Conservation (phyloP, 2,329 filamentous ascomycete genomes). For the Paecilomyces variotii region DNA sequence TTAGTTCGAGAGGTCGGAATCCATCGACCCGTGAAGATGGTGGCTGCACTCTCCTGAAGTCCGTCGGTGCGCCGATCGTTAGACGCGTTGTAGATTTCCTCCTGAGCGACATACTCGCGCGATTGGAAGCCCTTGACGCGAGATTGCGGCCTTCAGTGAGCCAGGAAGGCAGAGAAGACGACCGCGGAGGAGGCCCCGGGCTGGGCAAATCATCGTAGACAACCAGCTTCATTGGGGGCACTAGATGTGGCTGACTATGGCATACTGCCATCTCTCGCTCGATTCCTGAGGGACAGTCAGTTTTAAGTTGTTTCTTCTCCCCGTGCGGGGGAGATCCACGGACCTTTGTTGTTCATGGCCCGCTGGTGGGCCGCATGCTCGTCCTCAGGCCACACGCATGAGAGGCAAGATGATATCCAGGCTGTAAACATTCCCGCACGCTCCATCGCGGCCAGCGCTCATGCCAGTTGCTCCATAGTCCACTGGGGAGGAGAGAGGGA, state of each 20-base stretch:
- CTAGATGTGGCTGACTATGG: conserved; percentile 38
- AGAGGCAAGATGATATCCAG: conserved; percentile 33
- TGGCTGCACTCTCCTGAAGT: conserved; percentile 31
- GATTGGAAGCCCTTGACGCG: conserved; percentile 30
- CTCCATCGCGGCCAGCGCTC: conserved; percentile 28
- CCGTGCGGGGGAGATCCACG: not conserved
- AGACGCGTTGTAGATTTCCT: conserved; percentile 23
- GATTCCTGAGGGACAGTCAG: conserved; percentile 18
- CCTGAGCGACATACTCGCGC: conserved; percentile 33
- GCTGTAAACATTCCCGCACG: conserved; percentile 28
- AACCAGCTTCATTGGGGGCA: conserved; percentile 39
- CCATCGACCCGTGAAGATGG: conserved; percentile 5
- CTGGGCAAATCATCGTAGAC: conserved; percentile 34
- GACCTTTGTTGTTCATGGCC: conserved; percentile 15
- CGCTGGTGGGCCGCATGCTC: conserved; percentile 19
- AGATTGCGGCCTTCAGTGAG: conserved; percentile 30
- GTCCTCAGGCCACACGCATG: conserved; percentile 23
- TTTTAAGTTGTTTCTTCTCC: not conserved
- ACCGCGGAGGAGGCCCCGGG: conserved; percentile 19
- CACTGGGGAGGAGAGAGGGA: conserved; percentile 3
- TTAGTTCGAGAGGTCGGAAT: conserved; percentile 38
- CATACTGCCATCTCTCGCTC: conserved; percentile 38
- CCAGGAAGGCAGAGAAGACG: conserved; percentile 33
- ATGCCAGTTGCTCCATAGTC: conserved; percentile 7
- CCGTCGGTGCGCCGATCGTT: conserved; percentile 35